Conservation (phyloP, 768 basidiomycete genomes). For the Tremella mesenterica region DNA sequence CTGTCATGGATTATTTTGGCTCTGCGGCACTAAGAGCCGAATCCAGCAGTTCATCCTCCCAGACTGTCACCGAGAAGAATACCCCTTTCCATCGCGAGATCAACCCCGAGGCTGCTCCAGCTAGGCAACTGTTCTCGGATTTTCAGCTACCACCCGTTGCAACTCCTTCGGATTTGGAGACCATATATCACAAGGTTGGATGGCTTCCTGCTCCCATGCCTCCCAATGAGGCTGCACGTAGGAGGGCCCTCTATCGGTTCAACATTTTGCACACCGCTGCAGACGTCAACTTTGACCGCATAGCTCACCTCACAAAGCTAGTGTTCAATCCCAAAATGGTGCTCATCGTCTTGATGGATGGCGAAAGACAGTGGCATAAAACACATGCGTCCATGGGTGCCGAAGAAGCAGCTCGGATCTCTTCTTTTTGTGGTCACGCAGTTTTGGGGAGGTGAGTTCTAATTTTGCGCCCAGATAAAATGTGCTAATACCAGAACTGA, state of each 20-base stretch:
- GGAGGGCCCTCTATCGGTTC: slow-evolving; percentile 80
- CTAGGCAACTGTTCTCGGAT: neutral
- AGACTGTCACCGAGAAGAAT: slow-evolving; percentile 21
- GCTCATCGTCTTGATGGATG: slow-evolving; percentile 71
- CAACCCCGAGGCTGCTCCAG: neutral
- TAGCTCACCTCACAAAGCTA: slow-evolving; percentile 81
- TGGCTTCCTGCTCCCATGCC: slow-evolving; percentile 68
- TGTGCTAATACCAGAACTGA: slow-evolving; percentile 46
- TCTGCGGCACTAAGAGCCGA: slow-evolving; percentile 9
- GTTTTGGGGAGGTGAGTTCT: slow-evolving; percentile 63
- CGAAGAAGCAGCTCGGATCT: slow-evolving; percentile 51
- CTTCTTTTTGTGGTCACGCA: slow-evolving; percentile 74
- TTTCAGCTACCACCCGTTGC: slow-evolving; percentile 1
- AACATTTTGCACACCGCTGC: slow-evolving; percentile 79
- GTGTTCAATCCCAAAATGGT: slow-evolving; percentile 87
- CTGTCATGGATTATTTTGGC: slow-evolving; percentile 35
- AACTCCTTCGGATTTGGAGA: slow-evolving; percentile 17
- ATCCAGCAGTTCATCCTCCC: slow-evolving; percentile 19
- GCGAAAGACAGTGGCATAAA: slow-evolving; percentile 81
- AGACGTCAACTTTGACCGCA: slow-evolving; percentile 86
- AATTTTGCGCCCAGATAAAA: neutral
- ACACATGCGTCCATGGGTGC: slow-evolving; percentile 58
- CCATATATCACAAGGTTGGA: slow-evolving; percentile 36
- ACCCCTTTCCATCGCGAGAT: neutral
- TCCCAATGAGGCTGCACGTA: slow-evolving; percentile 70